These are phyloP conservation scores for Pseudopithomyces maydicus DNA, from an alignment of 2,329 filamentous ascomycete genomes.

Conservation along the genomic window DNA sequence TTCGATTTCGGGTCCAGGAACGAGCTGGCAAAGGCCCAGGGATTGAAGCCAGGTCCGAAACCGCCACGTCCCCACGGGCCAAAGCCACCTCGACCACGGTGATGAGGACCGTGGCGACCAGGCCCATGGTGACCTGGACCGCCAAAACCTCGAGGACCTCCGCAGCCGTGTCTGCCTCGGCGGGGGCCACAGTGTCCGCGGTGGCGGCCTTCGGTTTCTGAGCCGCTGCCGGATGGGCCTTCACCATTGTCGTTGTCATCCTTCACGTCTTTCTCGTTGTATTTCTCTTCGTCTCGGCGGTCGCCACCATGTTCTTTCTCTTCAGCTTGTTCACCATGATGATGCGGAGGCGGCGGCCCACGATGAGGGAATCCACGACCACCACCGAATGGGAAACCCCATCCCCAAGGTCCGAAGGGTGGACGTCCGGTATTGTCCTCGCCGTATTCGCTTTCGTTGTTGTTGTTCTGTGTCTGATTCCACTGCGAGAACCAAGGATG, in stretches of 20 bases:
- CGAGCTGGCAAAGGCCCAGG: constrained; percentile 37
- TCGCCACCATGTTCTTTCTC: constrained; percentile 15
- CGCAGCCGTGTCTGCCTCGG: constrained; percentile 27
- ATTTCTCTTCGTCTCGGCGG: constrained; percentile 20
- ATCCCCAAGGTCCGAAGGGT: constrained; percentile 40
- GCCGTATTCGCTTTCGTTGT: constrained; percentile 19
- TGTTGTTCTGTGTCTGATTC: constrained; percentile 37
- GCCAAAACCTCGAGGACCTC: constrained; percentile 22
- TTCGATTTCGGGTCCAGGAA: constrained; percentile 40
- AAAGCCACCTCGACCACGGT: constrained; percentile 28
- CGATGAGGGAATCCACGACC: constrained; percentile 34
- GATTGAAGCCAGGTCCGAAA: constrained; percentile 15
- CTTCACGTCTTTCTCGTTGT: constrained; percentile 14
- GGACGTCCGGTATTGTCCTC: constrained; percentile 22
- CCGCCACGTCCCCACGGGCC: constrained; percentile 29
- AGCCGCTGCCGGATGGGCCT: constrained; percentile 33
- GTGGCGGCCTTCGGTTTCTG: constrained; percentile 30
- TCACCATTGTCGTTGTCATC: constrained; percentile 32
- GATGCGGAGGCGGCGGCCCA: constrained; percentile 29
- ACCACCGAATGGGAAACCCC: constrained; percentile 37
- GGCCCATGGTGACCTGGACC: constrained; percentile 22
- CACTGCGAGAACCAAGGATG: constrained; percentile 52
- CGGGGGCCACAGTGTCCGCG: constrained; percentile 25
- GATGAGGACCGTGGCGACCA: constrained; percentile 17
- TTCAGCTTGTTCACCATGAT: constrained; percentile 8